Evolutionary conservation across 2,329 filamentous ascomycete genomes (phyloP), one percentile per base, ranked within the genome.

Genomic region (Onygenales sp.): DNA sequence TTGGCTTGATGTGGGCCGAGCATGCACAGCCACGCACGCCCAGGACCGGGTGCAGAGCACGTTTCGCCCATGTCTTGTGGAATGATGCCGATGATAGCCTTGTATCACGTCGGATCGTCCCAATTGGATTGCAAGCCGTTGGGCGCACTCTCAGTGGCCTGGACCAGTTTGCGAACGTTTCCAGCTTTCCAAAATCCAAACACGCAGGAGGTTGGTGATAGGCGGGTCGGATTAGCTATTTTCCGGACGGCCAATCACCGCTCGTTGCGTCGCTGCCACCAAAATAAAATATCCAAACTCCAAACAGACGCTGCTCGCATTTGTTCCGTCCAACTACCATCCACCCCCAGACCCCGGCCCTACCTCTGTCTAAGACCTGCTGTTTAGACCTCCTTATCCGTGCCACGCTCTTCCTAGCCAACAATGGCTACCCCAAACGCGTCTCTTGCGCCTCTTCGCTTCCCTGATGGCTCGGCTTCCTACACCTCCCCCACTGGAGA

Each of bases 401-500:
- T 39, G 36, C 7, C 36, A 39, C 13, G 3, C 13, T 9, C 42
- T 17, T 13, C 9, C n/a, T 44, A 9, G 42, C 42, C 36, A 52
- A 60, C 53, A 43, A 73, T 73, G 70, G 62, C 66, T 46, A 63
- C 61, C 6, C 69, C 67, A n/a, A 61, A 62, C 41, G 65, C 64
- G 5, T 63, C 64, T 7, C 61, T 72, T 45, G 63, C 67, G 6
- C 61, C 62, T 21, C 63, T 72, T 33, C 55, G 55, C 32, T 70
- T 70, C 51, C 60, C 69, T 51, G 70, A 73, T 54, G 71, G 71
- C 35, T 73, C 71, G 27, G 68, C 70, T 21, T 65, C 66, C 43
- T 72, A 72, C 59, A 67, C 65, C 59, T 73, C 70, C 46, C 69
- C 69, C 13, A 60, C 63, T 8, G 87, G 89, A 48, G 95, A 90